Base-by-base conservation (phyloP, 2,329 filamentous ascomycete genomes). In the Fusarium sublunatum region DNA sequence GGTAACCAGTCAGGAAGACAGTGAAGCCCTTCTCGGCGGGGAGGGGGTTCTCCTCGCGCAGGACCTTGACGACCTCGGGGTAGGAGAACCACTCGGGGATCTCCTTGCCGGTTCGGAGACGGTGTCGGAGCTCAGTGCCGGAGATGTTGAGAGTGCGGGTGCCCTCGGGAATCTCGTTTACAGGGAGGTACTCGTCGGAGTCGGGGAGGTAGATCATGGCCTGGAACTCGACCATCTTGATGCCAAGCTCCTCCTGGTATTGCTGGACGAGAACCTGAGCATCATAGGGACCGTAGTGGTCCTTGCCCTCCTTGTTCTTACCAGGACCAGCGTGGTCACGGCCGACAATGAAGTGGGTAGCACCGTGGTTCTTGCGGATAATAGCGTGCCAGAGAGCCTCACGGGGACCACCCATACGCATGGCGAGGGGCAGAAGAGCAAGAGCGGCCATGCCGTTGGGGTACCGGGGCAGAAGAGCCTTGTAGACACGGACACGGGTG, bases 21-120 rank as follows among this genome's bases (percentile, higher is more conserved):
- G 95, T 98, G 87, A 99, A 99, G 65, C 95, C 95, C 83, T 99
- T 96, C 74, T 90, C 86, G 72, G 87, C 89, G 69, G 95, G 91
- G 47, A 96, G 88, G 45, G 94, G 95, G 83, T 98, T 95, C 70
- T 94, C 96, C 83, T 99, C 93, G 73, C 95, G 90, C 62, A 99
- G 90, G 45, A 98, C 95, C 79, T 88, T 89, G 80, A 99, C 95
- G 70, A 99, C 95, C 83, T 99, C 95, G 63, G 95, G 94, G 84
- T 99, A 99, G 29, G 95, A 98, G 86, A 99, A 99, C 95, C 95
- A 99, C 80, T 96, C 93, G 70, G 95, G 95, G 72, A 99, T 99
- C 71, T 96, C 92, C 72, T 91, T 91, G 70, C 95, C 95, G 60
- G 91, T 96, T 73, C 91, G 89, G 65, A 99, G 89, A 72, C 95